phyloP scores from a whole-genome alignment of 495 filamentous ascomycete species.

The Penicillium desertorum region DNA sequence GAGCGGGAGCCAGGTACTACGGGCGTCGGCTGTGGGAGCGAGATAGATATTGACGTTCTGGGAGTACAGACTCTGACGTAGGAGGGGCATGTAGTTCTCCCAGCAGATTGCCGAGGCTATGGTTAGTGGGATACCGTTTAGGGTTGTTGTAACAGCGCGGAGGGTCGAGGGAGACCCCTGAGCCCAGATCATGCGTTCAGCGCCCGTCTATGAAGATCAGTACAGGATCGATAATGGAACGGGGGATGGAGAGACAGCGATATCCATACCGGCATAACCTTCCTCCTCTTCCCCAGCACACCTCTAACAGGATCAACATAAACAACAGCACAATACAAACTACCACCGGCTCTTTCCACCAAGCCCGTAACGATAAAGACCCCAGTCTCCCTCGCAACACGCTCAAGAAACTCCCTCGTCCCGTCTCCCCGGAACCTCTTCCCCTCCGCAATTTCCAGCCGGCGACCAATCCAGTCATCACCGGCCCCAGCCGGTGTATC shows the following conservation, averaged over 20 bases:
- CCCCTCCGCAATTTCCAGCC: conserved; percentile 52
- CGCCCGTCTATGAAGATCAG: conserved; percentile 57
- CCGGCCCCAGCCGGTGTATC: conserved; percentile 77
- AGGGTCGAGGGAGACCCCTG: conserved; percentile 81
- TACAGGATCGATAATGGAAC: not conserved
- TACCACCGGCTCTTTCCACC: conserved; percentile 78
- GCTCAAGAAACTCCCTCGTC: conserved; percentile 76
- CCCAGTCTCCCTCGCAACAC: conserved; percentile 67
- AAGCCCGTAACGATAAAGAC: conserved; percentile 79
- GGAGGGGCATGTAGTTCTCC: conserved; percentile 96
- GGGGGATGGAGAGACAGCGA: not conserved
- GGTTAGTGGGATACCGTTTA: conserved; percentile 73
- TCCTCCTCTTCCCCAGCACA: conserved; percentile 80
- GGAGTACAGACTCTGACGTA: conserved; percentile 75
- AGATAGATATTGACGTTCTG: conserved; percentile 94
- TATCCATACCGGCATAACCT: conserved; percentile 78
- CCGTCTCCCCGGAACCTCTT: conserved; percentile 70
- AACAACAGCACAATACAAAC: conserved; percentile 78
- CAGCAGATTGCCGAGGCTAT: conserved; percentile 90
- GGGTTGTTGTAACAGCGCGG: conserved; percentile 74
- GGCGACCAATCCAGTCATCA: conserved; percentile 66
- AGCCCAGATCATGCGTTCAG: conserved; percentile 85
- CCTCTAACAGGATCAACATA: conserved; percentile 78
- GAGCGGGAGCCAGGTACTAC: conserved; percentile 79
- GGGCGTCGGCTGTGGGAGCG: conserved; percentile 83